Evolutionary conservation across 2,329 filamentous ascomycete species (phyloP).

Genomic region (Mycosphaerelloides madeirae): DNA sequence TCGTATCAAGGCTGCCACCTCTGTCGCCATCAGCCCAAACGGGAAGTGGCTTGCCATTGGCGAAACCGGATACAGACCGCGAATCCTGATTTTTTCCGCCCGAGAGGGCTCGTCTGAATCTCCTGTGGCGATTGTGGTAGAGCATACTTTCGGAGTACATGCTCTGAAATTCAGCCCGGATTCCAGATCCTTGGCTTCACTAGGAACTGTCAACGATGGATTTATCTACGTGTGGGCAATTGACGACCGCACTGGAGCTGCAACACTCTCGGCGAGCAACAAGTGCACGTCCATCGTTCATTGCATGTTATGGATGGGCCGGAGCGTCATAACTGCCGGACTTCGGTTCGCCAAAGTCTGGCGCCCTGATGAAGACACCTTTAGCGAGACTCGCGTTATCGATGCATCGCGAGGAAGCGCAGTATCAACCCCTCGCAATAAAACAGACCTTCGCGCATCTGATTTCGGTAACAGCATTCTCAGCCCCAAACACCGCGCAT

Average conservation of each 20-base stretch:
- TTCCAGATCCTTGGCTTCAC: slow-evolving; percentile 77
- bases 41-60: slow-evolving; percentile 85
- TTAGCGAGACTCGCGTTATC: slow-evolving; percentile 14
- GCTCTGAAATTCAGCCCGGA: slow-evolving; percentile 87
- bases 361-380: slow-evolving; percentile 65
- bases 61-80: slow-evolving; percentile 87
- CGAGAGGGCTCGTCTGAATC: slow-evolving; percentile 70
- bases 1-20: slow-evolving; percentile 89
- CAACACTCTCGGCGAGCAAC: slow-evolving; percentile 78
- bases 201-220: slow-evolving; percentile 86
- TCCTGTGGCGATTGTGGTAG: slow-evolving; percentile 77
- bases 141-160: slow-evolving; percentile 85
- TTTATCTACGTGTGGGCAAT: slow-evolving; percentile 90
- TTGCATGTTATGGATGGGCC: slow-evolving; percentile 87
- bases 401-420: slow-evolving; percentile 12
- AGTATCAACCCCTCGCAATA: slow-evolving; percentile 23
- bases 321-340: slow-evolving; percentile 76
- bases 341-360: slow-evolving; percentile 91
- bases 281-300: slow-evolving; percentile 85
- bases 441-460: slow-evolving; percentile 29
- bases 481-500: slow-evolving; percentile 56
- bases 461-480: slow-evolving; percentile 34
- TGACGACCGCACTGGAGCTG: slow-evolving; percentile 73
- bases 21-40: slow-evolving; percentile 81
- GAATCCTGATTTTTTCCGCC: slow-evolving; percentile 84